Conservation (phyloP, 768 basidiomycete species). For the Solioccasus polychromus region DNA sequence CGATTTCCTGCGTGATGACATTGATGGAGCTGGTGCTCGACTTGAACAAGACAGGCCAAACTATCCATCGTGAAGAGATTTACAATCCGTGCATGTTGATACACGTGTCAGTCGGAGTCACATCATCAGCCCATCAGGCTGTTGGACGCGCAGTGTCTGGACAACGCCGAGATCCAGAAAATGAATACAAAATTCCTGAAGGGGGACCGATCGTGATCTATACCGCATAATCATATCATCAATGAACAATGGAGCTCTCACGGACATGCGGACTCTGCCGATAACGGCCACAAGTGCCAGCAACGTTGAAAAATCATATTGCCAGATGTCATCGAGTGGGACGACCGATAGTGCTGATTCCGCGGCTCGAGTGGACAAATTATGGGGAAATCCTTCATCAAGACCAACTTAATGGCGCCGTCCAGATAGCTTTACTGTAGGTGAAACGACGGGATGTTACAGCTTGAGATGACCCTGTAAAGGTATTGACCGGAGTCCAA, state of each 20-base stretch:
- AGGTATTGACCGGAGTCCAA: not conserved
- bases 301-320: conserved; percentile 21
- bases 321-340: conserved; percentile 17
- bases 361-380: conserved; percentile 12
- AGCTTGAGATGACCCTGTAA: conserved; percentile 1
- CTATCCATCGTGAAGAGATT: conserved; percentile 7
- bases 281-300: conserved; percentile 16
- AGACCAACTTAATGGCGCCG: conserved; percentile 2
- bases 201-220: conserved; percentile 21
- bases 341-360: conserved; percentile 23
- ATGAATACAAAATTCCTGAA: conserved; percentile 20
- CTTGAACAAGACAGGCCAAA: conserved; percentile 7
- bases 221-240: conserved; percentile 22
- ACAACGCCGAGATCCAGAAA: conserved; percentile 20
- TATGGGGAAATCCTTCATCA: conserved; percentile 6
- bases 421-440: not conserved
- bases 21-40: conserved; percentile 12
- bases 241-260: conserved; percentile 20
- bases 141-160: conserved; percentile 13
- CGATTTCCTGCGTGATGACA: conserved; percentile 15
- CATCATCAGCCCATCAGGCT: conserved; percentile 10
- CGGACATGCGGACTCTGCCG: conserved; percentile 23
- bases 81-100: conserved; percentile 15
- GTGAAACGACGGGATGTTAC: not conserved
- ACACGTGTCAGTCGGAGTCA: conserved; percentile 22